Evolutionary conservation across 2,329 filamentous ascomycete genomes (phyloP), one percentile per base, ranked within the genome.

Genomic region (Claviceps capensis): DNA sequence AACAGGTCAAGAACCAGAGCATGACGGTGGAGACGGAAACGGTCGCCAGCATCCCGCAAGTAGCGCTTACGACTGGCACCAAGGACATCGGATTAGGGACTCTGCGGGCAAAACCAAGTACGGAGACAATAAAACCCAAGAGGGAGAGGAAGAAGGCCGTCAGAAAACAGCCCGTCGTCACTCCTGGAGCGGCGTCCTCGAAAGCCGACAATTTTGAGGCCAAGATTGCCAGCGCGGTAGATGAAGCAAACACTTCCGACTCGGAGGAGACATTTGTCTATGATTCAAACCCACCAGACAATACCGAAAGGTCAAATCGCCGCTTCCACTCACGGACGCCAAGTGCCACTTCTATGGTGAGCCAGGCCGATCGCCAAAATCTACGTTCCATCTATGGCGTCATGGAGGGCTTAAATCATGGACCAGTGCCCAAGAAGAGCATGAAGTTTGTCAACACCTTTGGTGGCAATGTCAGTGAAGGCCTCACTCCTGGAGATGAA

Each of bases 11-110:
- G 38, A 78, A 83, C 53, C 82, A 85, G 63, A 93, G 88, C 61
- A 96, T 98, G 89, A 97, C 88, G 9, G 91, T 97, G 14, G 93
- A 98, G 71, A 96, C 93, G 0, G 93, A 98, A 68, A 95, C 90
- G 0, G 93, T 98, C 40, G 85, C 82, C 44, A 95, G 90, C 3
- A 86, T 96, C 51, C 88, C 90, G 11, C 90, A 95, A 62, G 79
- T 90, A 30, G 81, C 85, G 9, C 74, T 95, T 30, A 82, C 84
- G 6, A 70, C 75, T 37, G 79, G 79, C 40, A 75, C 76, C n/a
- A 81, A 82, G 19, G 79, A 80, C 53, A 83, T 85, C 44, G 68
- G 72, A 30, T 81, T 75, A 60, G 83, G 86, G 44, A 94, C 86
- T 57, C 72, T 98, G 45, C 84, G 88, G 60, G 78, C 88, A 53